Evolutionary conservation across 2,329 filamentous ascomycete species (phyloP), one percentile per base, ranked within the genome.

Genomic region (Colletotrichum siamense): DNA sequence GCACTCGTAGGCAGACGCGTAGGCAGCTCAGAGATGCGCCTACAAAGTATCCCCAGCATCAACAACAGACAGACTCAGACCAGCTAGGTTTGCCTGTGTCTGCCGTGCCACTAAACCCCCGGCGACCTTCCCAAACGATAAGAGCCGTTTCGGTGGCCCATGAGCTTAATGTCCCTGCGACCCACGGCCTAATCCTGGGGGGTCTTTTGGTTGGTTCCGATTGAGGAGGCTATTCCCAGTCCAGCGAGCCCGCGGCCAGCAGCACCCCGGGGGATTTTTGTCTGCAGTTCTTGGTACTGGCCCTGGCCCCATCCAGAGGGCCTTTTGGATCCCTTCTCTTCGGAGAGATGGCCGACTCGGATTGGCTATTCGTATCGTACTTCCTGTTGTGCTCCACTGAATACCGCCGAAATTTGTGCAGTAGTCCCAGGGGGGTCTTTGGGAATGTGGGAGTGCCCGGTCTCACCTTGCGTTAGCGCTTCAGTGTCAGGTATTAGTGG

Each of bases 211-310:
- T 75, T 77, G 75, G 71, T 68, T 28, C 55, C 32, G 59, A 16
- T 44, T 44, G 15, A 24, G n/a, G 59, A 69, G 32, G 32, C 70
- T 26, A 74, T 73, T 44, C 74, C 74, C 34, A 15, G 74, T 73
- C 61, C 28, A 67, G 70, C 24, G 28, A 55, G 44, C 12, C 22
- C 24, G 22, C 30, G 65, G 49, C 62, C 30, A 55, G 15, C 66
- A 44, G 52, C 66, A 75, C 32, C 75, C 75, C 66, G 66, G 75
- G 72, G 75, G 71, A 77, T 75, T 77, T 77, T 77, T 77, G 75
- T 75, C 63, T 71, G 75, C 75, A 77, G 71, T 70, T 68, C 75
- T 77, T 77, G 75, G 75, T 73, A 73, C 39, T 44, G 63, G 26
- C 32, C 30, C 39, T 44, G 63, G 26, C 44, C 30, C 73, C 73